Percentiles rank a stretch among this genome's conserved stretches.
phyloP scores from a whole-genome alignment of 83 land plant genomes.

The Isoetes engelmannii region DNA sequence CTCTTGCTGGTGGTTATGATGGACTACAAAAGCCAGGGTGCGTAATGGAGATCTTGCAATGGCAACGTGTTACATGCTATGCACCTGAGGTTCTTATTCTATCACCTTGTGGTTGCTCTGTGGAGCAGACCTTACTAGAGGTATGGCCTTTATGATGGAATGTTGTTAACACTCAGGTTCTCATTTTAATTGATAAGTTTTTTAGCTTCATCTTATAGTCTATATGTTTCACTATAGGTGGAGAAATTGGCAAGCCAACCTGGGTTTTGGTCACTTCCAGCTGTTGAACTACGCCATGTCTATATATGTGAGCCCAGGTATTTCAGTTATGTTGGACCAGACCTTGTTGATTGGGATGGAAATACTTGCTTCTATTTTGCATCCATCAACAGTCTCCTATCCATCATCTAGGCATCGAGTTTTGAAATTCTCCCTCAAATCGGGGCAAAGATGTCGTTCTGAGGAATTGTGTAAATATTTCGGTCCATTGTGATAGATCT shows the following conservation, averaged over 20 bases:
- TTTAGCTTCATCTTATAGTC: no score
- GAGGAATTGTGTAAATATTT: constrained; percentile 18
- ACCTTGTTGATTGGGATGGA: constrained; percentile 19
- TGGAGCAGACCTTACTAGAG: constrained; percentile 20
- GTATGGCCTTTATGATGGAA: neutral
- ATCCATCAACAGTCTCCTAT: constrained; percentile 13
- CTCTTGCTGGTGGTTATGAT: constrained; percentile 15
- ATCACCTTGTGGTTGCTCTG: constrained; percentile 8
- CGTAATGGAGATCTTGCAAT: constrained; percentile 10
- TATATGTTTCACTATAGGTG: neutral
- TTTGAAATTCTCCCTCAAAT: constrained; percentile 13
- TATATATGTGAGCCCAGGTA: constrained; percentile 14
- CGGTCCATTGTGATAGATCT: neutral
- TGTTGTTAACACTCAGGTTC: no score
- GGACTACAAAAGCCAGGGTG: constrained; percentile 22
- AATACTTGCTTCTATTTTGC: constrained; percentile 15
- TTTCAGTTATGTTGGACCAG: constrained; percentile 19
- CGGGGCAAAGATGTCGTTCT: constrained; percentile 18
- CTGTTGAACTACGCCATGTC: constrained; percentile 17
- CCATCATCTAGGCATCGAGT: constrained; percentile 7
- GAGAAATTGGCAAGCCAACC: constrained; percentile 17
- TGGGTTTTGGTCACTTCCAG: constrained; percentile 19
- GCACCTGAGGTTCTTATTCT: constrained; percentile 20
- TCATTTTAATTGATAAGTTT: no score
- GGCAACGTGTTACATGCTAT: constrained; percentile 15